Evolutionary conservation across 2,329 filamentous ascomycete genomes (phyloP).

Genomic region (Cordyceps farinosa): DNA sequence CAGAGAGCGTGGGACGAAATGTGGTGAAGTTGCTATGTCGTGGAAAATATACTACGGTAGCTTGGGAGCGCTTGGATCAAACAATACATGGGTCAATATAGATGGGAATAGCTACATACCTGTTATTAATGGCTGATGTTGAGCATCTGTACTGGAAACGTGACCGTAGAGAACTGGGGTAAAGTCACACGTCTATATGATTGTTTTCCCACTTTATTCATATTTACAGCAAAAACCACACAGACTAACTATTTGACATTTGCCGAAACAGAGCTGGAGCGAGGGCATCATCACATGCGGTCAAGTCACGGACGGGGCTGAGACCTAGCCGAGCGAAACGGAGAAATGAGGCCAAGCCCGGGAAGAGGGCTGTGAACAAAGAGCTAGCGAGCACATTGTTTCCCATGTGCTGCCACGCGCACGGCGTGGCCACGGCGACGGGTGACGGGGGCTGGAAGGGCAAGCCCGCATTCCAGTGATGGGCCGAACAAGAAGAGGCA

Average conservation of each 20-base stretch:
- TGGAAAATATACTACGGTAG: not conserved
- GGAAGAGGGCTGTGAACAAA: no score
- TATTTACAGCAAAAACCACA: no score
- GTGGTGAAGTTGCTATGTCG: no score
- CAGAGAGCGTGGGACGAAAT: not conserved
- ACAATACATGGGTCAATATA: not conserved
- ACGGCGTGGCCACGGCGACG: not conserved
- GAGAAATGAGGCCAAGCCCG: not conserved
- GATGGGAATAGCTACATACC: not conserved
- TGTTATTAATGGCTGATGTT: not conserved
- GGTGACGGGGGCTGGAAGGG: not conserved
- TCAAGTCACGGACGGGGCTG: no score
- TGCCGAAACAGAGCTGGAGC: no score
- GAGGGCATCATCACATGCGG: no score
- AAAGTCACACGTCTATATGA: not conserved
- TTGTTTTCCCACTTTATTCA: no score
- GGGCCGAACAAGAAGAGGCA: not conserved
- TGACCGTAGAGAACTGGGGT: not conserved
- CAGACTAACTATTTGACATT: no score
- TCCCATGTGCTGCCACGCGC: no score
- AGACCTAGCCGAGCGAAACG: not conserved
- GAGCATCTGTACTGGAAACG: not conserved
- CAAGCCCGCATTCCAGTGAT: not conserved
- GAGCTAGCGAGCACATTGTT: no score
- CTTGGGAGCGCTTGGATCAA: not conserved